Evolutionary conservation across 805 yeast species (phyloP).

Genomic region (Teunomyces barrocoloradensis): DNA sequence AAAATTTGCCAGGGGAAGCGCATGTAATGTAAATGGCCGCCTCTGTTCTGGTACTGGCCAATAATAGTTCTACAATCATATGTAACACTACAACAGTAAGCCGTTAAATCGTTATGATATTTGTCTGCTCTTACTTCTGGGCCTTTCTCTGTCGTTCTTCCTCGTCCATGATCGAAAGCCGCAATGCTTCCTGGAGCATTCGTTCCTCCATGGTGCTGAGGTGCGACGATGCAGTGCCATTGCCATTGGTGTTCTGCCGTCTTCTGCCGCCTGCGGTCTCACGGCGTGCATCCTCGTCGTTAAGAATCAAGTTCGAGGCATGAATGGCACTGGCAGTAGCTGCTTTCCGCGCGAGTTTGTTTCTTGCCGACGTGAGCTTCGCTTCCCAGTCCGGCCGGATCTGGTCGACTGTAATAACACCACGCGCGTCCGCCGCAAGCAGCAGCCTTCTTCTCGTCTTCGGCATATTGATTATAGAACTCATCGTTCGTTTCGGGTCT

Average conservation of each 20-base stretch:
- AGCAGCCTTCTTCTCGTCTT: constrained; percentile 25
- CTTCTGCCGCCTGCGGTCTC: constrained; percentile 23
- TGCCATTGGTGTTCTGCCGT: constrained; percentile 10
- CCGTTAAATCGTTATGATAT: background rate
- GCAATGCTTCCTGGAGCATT: constrained; percentile 82
- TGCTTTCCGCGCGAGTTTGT: constrained; percentile 76
- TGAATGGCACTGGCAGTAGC: constrained; percentile 95
- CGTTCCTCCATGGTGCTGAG: constrained; percentile 49
- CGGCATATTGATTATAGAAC: constrained; percentile 8
- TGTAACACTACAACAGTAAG: background rate
- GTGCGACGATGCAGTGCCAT: constrained; percentile 5
- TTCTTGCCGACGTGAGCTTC: constrained; percentile 67
- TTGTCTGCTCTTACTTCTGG: constrained; percentile 2
- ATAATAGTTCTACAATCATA: background rate
- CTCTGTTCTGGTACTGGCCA: background rate
- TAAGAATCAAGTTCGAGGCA: constrained; percentile 71
- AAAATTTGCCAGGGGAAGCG: background rate
- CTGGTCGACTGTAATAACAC: constrained; percentile 73
- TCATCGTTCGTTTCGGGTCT: background rate
- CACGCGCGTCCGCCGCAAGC: constrained; percentile 60
- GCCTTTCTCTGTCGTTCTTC: constrained; percentile 45
- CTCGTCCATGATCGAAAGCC: constrained; percentile 69
- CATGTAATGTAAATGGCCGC: background rate
- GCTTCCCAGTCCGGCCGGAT: constrained; percentile 94
- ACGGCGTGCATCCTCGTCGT: constrained; percentile 18